Evolutionary conservation across 805 yeast genomes (phyloP).

Genomic region (Candida awuae): DNA sequence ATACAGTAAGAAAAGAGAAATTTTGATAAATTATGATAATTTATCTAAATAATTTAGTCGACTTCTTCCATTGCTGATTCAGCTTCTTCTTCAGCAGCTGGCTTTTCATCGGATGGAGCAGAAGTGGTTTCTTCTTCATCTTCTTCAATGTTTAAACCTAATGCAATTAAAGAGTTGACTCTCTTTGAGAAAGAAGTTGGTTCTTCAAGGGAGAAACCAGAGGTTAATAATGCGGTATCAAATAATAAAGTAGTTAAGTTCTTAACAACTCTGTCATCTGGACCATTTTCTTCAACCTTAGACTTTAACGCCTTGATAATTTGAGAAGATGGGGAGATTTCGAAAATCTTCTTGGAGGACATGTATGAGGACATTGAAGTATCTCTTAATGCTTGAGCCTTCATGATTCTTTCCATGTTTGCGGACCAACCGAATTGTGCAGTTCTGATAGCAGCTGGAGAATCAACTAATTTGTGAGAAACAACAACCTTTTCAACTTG

Average conservation of each 20-base stretch:
- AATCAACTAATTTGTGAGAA: constrained; percentile 92
- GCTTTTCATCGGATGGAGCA: constrained; percentile 30
- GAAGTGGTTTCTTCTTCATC: constrained; percentile 47
- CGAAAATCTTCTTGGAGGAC: constrained; percentile 99
- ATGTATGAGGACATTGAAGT: constrained; percentile 98
- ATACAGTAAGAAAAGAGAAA: not conserved
- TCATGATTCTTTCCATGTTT: constrained; percentile 99
- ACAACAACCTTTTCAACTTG: constrained; percentile 99
- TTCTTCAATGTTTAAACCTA: constrained; percentile 91
- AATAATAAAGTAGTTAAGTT: constrained; percentile 92
- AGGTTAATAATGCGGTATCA: constrained; percentile 96
- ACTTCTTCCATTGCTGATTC: constrained; percentile 99
- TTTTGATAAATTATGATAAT: not conserved
- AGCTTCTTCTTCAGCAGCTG: constrained; percentile 40
- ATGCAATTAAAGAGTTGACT: constrained; percentile 95
- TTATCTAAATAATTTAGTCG: constrained; percentile 45
- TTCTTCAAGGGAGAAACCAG: constrained; percentile 98
- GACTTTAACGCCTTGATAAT: constrained; percentile 92
- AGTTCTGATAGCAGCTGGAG: constrained; percentile 99
- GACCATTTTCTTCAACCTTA: constrained; percentile 96
- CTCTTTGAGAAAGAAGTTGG: constrained; percentile 96
- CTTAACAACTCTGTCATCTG: constrained; percentile 96
- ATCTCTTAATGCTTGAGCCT: constrained; percentile 99
- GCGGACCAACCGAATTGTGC: constrained; percentile 99
- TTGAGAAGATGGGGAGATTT: constrained; percentile 93